These are phyloP conservation scores for Colletotrichum echinochloae DNA, from an alignment of 2,329 filamentous ascomycete species.

Conservation along the genomic window DNA sequence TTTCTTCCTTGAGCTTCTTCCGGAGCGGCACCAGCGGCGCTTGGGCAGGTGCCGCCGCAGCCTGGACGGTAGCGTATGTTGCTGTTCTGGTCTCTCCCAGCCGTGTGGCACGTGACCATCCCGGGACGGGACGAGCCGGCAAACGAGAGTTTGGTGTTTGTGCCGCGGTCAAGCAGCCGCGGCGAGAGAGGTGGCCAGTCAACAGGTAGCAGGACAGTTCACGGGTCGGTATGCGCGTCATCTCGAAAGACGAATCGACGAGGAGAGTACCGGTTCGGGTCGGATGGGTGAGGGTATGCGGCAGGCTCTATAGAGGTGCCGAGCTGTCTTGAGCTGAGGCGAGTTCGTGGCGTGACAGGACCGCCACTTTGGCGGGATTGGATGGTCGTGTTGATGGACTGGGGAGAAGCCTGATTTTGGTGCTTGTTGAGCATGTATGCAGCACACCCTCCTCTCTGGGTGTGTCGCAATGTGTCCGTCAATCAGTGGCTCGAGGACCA, in stretches of 20 bases:
- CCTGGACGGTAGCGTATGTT: conserved; percentile 46
- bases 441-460: conserved; percentile 25
- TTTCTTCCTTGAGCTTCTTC: conserved; percentile 79
- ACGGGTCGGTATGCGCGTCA: conserved; percentile 58
- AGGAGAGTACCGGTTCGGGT: background rate
- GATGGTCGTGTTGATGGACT: background rate
- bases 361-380: background rate
- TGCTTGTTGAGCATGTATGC: background rate
- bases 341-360: background rate
- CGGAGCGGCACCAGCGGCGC: conserved; percentile 65
- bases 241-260: conserved; percentile 43
- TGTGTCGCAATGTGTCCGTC: conserved; percentile 11
- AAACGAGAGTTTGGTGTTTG: conserved; percentile 6
- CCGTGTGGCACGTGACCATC: conserved; percentile 5
- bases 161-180: conserved; percentile 54
- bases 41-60: conserved; percentile 40
- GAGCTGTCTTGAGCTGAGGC: background rate
- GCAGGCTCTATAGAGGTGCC: background rate
- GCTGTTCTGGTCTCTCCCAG: background rate
- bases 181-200: conserved; percentile 55
- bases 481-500: conserved; percentile 13
- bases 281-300: background rate
- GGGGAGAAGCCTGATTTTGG: background rate
- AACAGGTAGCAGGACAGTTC: conserved; percentile 64
- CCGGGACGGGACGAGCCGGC: conserved; percentile 38